phyloP scores from a whole-genome alignment of 345 rosid genomes.

The Salix dunnii region DNA sequence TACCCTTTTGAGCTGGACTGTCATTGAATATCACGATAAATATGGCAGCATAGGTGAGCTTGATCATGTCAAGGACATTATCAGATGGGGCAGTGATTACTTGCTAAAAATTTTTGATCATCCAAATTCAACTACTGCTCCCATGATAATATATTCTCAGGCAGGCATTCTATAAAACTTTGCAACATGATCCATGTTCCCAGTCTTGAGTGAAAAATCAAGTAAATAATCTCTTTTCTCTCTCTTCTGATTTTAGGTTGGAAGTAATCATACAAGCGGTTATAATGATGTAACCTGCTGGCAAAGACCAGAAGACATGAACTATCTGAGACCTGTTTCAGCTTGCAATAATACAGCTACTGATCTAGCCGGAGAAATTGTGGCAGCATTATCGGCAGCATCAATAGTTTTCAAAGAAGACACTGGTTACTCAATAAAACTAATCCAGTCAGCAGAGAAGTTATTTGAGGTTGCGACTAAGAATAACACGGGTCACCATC shows the following conservation, averaged over 20 bases:
- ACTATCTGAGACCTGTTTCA: constrained; percentile 42
- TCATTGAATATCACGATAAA: constrained; percentile 54
- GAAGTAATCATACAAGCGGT: constrained; percentile 30
- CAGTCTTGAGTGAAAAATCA: background rate
- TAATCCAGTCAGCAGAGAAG: constrained; percentile 33
- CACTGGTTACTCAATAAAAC: constrained; percentile 26
- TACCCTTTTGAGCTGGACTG: constrained; percentile 62
- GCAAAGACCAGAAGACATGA: constrained; percentile 71
- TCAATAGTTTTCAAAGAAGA: constrained; percentile 53
- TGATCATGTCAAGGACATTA: constrained; percentile 54
- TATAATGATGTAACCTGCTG: constrained; percentile 49
- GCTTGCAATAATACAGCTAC: constrained; percentile 39
- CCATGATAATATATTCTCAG: constrained; percentile 48
- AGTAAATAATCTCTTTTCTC: background rate
- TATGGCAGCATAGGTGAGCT: constrained; percentile 50
- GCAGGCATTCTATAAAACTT: constrained; percentile 23
- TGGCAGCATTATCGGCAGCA: constrained; percentile 55
- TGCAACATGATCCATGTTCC: background rate
- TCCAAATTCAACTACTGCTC: constrained; percentile 25
- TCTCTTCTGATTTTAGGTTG: constrained; percentile 39
- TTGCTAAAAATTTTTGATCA: constrained; percentile 48
- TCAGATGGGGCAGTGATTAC: constrained; percentile 58
- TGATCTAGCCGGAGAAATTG: constrained; percentile 55
- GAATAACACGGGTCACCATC: constrained; percentile 18
- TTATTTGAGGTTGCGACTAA: constrained; percentile 31